Percentiles rank a stretch among this genome's conserved stretches.
Evolutionary conservation across 179 eudicot genomes (phyloP).

Genomic region (Corrigiola litoralis): DNA sequence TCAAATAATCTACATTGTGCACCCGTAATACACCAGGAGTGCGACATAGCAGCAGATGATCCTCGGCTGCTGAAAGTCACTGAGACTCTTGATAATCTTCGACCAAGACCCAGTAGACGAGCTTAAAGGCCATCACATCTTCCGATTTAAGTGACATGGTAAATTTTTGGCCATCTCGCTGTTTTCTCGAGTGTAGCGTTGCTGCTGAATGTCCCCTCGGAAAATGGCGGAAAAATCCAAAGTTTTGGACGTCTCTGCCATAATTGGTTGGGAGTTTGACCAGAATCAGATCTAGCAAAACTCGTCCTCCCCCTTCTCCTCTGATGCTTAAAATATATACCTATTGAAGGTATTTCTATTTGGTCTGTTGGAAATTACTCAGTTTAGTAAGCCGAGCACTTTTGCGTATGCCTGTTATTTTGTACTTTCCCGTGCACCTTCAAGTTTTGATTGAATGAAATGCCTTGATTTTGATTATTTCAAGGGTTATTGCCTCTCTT

Average conservation of each 20-base stretch:
- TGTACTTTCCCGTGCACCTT: too few species aligned
- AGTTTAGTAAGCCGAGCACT: too few species aligned
- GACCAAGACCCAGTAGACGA: constrained; percentile 8
- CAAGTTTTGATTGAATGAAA: too few species aligned
- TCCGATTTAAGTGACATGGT: neutral
- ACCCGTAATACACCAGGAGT: constrained; percentile 13
- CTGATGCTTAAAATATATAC: too few species aligned
- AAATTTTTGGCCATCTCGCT: neutral
- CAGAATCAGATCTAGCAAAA: neutral
- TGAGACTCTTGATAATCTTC: constrained; percentile 1
- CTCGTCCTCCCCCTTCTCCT: neutral
- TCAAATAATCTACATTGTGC: neutral
- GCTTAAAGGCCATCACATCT: neutral
- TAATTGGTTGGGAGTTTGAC: neutral
- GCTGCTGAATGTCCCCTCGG: neutral
- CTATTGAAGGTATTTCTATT: too few species aligned
- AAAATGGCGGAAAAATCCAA: neutral
- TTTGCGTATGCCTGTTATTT: too few species aligned
- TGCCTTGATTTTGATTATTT: too few species aligned
- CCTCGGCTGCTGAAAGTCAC: constrained; percentile 25
- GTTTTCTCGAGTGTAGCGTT: neutral
- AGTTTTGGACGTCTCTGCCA: neutral
- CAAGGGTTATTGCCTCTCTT: too few species aligned
- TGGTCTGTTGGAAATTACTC: too few species aligned
- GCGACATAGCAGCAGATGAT: constrained; percentile 31